Evolutionary conservation across 179 eudicot genomes (phyloP).

Genomic region (Nepenthes alata): DNA sequence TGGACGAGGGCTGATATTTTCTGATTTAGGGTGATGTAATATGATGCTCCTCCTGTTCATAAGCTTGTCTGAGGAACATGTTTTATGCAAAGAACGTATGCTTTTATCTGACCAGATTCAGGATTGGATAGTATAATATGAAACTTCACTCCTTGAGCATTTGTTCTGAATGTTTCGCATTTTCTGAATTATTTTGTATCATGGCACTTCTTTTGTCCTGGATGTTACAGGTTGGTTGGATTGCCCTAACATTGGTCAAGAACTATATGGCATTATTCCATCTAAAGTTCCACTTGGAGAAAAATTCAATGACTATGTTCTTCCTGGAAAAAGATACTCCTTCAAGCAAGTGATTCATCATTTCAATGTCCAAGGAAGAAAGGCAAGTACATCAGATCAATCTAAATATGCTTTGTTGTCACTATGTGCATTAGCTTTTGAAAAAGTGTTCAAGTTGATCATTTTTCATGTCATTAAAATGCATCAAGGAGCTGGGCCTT

Average conservation of each 20-base stretch:
- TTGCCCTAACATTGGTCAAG: conserved; percentile 32
- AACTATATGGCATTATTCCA: conserved; percentile 30
- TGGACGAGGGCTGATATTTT: no score
- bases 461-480: no score
- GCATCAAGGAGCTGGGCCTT: not conserved
- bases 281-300: conserved; percentile 62
- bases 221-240: conserved; percentile 34
- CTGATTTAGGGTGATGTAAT: no score
- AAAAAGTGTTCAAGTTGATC: not conserved
- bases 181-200: no score
- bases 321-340: conserved; percentile 40
- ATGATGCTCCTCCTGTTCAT: no score
- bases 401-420: no score
- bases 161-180: no score
- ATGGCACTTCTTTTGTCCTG: not conserved
- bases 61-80: no score
- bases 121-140: no score
- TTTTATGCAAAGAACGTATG: no score
- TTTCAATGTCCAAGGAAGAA: conserved; percentile 25
- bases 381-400: conserved; percentile 20
- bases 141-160: no score
- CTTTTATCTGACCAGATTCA: no score
- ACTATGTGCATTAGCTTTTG: not conserved
- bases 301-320: conserved; percentile 22
- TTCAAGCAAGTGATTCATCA: conserved; percentile 33